These are phyloP conservation scores for Eucalyptus pauciflora DNA, from an alignment of 345 rosid species.

Conservation along the genomic window DNA sequence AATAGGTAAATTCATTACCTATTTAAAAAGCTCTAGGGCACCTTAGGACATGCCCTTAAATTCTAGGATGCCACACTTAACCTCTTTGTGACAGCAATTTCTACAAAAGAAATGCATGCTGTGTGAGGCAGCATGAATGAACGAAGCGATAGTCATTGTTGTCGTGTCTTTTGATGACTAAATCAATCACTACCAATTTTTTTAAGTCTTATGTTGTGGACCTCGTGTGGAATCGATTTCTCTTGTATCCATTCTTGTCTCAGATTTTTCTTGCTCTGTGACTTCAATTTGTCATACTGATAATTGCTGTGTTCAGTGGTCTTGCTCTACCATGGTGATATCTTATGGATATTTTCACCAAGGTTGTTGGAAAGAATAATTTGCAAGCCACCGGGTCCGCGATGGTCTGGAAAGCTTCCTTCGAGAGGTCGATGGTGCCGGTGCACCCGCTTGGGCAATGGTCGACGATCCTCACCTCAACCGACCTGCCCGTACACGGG, in stretches of 20 bases:
- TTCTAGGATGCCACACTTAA: no score
- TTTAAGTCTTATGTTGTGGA: not conserved
- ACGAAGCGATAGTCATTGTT: not conserved
- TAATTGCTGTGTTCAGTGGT: not conserved
- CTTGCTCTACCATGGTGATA: not conserved
- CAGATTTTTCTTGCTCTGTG: not conserved
- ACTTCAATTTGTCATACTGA: not conserved
- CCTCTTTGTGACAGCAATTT: not conserved
- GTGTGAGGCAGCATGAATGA: not conserved
- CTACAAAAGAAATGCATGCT: not conserved
- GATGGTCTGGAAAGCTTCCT: no score
- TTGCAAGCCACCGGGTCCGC: not conserved
- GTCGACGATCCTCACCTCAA: no score
- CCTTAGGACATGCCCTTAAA: no score
- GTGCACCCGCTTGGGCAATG: no score
- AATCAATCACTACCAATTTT: not conserved
- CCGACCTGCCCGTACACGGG: no score
- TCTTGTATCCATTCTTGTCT: not conserved
- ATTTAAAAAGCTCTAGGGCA: no score
- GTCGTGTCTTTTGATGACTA: not conserved
- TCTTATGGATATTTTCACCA: not conserved
- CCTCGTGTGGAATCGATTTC: not conserved
- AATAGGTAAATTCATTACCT: no score
- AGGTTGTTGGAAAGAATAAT: not conserved
- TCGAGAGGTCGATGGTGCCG: no score